Evolutionary conservation across 345 rosid genomes (phyloP).

Genomic region (Rhodamnia rubescens): DNA sequence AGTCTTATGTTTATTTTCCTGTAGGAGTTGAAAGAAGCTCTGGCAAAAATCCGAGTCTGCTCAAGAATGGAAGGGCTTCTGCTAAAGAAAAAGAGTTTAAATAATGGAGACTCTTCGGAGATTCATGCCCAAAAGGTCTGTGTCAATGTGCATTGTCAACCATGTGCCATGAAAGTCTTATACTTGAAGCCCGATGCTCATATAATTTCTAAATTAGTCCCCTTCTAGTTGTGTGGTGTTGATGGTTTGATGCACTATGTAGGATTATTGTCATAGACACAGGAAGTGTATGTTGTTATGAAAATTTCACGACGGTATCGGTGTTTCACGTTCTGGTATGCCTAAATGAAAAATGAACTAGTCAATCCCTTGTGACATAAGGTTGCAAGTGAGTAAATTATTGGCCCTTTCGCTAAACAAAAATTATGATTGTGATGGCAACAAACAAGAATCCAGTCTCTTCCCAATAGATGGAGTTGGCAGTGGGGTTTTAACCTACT

Average conservation of each 20-base stretch:
- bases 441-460: not conserved
- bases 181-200: not conserved
- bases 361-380: not conserved
- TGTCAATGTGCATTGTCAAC: not conserved
- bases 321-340: not conserved
- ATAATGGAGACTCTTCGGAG: constrained; percentile 79
- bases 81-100: constrained; percentile 52
- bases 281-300: not conserved
- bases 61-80: constrained; percentile 75
- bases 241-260: not conserved
- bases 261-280: not conserved
- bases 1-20: constrained; percentile 1
- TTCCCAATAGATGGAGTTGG: not conserved
- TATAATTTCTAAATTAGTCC: not conserved
- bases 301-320: not conserved
- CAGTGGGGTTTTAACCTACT: not conserved
- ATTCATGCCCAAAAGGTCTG: constrained; percentile 88
- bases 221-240: not conserved
- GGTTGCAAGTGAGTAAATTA: not conserved
- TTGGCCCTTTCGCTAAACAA: not conserved
- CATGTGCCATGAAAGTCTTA: not conserved
- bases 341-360: not conserved
- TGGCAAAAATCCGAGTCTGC: constrained; percentile 60
- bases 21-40: constrained; percentile 77
- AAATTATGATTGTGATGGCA: not conserved